Percentiles rank a stretch among this genome's conserved stretches.
Conservation (phyloP, 1,284 basidiomycete genomes). For the Kwoniella shivajii region DNA sequence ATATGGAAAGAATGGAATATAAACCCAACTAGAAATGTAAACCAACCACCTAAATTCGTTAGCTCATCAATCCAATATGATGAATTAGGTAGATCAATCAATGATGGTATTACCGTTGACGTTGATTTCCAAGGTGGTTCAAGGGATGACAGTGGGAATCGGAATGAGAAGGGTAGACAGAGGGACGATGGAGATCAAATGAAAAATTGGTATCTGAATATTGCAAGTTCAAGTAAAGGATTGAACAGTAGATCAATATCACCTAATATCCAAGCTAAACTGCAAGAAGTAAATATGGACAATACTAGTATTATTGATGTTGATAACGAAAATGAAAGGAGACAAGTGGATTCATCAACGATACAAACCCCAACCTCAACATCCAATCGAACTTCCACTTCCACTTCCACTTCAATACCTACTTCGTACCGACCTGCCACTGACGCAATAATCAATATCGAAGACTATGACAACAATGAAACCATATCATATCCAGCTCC, state of each 20-base stretch:
- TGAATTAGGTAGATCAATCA: constrained; percentile 36
- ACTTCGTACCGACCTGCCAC: neutral
- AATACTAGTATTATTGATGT: too few species aligned
- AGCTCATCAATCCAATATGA: constrained; percentile 30
- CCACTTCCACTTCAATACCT: too few species aligned
- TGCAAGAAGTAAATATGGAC: too few species aligned
- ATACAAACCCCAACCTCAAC: too few species aligned
- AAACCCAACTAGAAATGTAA: constrained; percentile 40
- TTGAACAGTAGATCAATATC: too few species aligned
- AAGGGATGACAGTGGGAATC: constrained; percentile 6
- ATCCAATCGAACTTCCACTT: too few species aligned
- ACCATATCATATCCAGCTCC: neutral
- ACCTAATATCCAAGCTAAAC: too few species aligned
- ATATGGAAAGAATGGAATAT: constrained; percentile 48
- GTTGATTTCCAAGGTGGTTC: too few species aligned
- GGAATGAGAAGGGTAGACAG: constrained; percentile 2
- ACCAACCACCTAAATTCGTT: constrained; percentile 42
- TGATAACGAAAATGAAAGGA: neutral
- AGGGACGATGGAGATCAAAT: constrained; percentile 29
- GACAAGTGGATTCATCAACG: neutral
- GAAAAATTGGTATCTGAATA: constrained; percentile 41
- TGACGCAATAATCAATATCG: neutral
- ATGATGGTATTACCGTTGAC: constrained; percentile 33
- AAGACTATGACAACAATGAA: neutral
- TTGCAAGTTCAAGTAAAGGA: constrained; percentile 20